These are phyloP conservation scores for Saccharomycopsis capsularis DNA, from an alignment of 805 yeast species.

Conservation along the genomic window DNA sequence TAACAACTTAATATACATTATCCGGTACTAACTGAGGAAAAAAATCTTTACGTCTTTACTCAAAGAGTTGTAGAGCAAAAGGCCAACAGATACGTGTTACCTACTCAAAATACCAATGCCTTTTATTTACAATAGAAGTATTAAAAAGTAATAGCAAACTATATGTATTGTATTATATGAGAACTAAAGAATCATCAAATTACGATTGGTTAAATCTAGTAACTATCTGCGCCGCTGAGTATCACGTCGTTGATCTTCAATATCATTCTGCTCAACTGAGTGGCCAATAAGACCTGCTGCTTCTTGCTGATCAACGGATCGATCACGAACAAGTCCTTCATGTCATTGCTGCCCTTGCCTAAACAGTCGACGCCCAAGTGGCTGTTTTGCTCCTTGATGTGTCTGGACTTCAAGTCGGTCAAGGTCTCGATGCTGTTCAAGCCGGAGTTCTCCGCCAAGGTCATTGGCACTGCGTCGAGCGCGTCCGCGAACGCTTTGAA, in stretches of 20 bases:
- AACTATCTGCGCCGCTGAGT: constrained; percentile 77
- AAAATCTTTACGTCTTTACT: too few relatives aligned
- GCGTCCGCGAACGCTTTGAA: constrained; percentile 93
- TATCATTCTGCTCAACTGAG: constrained; percentile 97
- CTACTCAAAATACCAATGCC: too few relatives aligned
- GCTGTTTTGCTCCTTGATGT: constrained; percentile 63
- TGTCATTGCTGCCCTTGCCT: constrained; percentile 80
- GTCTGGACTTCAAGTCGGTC: constrained; percentile 76
- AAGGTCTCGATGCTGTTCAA: constrained; percentile 88
- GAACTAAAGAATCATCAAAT: background rate
- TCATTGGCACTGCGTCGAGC: constrained; percentile 85
- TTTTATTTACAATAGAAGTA: too few relatives aligned
- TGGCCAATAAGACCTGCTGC: constrained; percentile 90
- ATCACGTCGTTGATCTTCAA: constrained; percentile 95
- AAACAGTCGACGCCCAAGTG: constrained; percentile 90
- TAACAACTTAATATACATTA: too few relatives aligned
- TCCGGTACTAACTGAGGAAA: too few relatives aligned
- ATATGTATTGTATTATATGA: too few relatives aligned
- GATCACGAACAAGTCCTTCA: constrained; percentile 89
- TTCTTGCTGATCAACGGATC: constrained; percentile 97
- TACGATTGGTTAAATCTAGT: constrained; percentile 28
- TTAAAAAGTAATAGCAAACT: too few relatives aligned
- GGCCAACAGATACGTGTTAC: too few relatives aligned
- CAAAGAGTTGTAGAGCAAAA: too few relatives aligned
- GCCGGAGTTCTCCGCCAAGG: constrained; percentile 96